These are phyloP conservation scores for Teratosphaeria pseudoeucalypti DNA, from an alignment of 2,329 filamentous ascomycete species.

Conservation along the genomic window DNA sequence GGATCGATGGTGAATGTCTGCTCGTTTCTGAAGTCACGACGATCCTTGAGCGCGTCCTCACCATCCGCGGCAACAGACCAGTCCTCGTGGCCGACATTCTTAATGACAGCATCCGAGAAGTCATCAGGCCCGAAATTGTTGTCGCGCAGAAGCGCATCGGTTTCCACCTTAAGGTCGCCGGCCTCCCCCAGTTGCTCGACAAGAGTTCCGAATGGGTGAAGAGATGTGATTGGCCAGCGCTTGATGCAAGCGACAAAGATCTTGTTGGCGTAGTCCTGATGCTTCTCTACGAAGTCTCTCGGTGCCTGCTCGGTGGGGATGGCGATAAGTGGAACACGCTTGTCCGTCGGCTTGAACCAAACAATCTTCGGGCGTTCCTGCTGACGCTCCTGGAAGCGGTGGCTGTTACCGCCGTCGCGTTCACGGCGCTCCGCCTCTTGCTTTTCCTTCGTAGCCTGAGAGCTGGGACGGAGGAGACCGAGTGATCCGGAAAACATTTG, in stretches of 20 bases:
- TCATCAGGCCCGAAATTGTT: slow-evolving; percentile 98
- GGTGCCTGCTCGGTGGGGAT: slow-evolving; percentile 97
- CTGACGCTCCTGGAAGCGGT: slow-evolving; percentile 64
- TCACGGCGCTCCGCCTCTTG: slow-evolving; percentile 93
- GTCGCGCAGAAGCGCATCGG: slow-evolving; percentile 88
- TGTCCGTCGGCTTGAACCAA: slow-evolving; percentile 99
- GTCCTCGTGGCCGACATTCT: slow-evolving; percentile 83
- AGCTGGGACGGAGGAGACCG: slow-evolving; percentile 86
- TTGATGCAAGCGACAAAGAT: slow-evolving; percentile 99
- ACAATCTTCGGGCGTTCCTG: slow-evolving; percentile 99
- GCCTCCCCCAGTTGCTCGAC: slow-evolving; percentile 95
- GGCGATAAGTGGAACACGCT: slow-evolving; percentile 93
- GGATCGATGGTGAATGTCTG: slow-evolving; percentile 87
- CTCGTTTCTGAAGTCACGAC: slow-evolving; percentile 84
- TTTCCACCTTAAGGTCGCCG: slow-evolving; percentile 95
- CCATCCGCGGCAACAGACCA: slow-evolving; percentile 82
- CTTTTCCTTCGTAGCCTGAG: slow-evolving; percentile 98
- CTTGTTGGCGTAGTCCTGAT: slow-evolving; percentile 92
- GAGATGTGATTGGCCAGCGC: slow-evolving; percentile 98
- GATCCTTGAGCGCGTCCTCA: slow-evolving; percentile 58
- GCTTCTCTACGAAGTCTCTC: slow-evolving; percentile 95
- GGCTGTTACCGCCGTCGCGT: slow-evolving; percentile 65
- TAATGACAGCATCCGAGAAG: slow-evolving; percentile 90
- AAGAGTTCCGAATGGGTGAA: slow-evolving; percentile 94
- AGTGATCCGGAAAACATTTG: slow-evolving; percentile 98